Conservation (phyloP, 1,284 basidiomycete genomes). For the Puccinia novopanici region DNA sequence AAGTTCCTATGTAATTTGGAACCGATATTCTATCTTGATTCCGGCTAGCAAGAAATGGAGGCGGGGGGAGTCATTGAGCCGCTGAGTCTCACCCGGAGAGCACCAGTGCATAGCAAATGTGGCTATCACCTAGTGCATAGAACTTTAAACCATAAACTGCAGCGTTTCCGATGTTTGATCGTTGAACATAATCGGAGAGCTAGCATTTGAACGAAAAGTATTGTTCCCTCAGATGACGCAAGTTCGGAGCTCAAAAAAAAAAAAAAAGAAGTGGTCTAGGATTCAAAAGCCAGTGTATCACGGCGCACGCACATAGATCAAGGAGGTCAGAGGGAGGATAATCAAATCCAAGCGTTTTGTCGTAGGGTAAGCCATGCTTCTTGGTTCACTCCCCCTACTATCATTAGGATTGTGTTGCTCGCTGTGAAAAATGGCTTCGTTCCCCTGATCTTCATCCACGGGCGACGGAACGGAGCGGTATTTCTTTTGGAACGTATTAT, state of each 20-base stretch:
- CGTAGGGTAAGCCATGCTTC: neutral
- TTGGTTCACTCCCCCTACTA: neutral
- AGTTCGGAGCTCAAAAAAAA: neutral
- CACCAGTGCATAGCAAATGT: conserved; percentile 17
- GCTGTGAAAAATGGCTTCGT: neutral
- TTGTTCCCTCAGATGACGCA: neutral
- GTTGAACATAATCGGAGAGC: conserved; percentile 36
- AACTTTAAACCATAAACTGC: conserved; percentile 25
- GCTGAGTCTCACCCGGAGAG: conserved; percentile 7
- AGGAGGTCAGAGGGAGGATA: conserved; percentile 28
- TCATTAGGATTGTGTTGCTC: neutral
- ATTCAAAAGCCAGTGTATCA: neutral
- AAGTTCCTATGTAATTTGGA: neutral
- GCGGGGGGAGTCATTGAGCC: neutral
- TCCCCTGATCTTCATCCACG: conserved; percentile 3
- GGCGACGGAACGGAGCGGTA: neutral
- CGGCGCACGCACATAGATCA: conserved; percentile 29
- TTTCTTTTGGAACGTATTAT: conserved; percentile 20
- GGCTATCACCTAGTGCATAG: neutral
- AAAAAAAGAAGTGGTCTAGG: neutral
- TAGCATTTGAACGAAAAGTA: conserved; percentile 1
- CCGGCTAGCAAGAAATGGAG: neutral
- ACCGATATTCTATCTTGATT: conserved; percentile 7
- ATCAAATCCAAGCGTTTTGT: conserved; percentile 16
- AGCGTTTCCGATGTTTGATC: conserved; percentile 41